Percentiles rank a stretch among this genome's conserved stretches.
Conservation (phyloP, 345 rosid species). For the Diplotaxis tenuifolia region DNA sequence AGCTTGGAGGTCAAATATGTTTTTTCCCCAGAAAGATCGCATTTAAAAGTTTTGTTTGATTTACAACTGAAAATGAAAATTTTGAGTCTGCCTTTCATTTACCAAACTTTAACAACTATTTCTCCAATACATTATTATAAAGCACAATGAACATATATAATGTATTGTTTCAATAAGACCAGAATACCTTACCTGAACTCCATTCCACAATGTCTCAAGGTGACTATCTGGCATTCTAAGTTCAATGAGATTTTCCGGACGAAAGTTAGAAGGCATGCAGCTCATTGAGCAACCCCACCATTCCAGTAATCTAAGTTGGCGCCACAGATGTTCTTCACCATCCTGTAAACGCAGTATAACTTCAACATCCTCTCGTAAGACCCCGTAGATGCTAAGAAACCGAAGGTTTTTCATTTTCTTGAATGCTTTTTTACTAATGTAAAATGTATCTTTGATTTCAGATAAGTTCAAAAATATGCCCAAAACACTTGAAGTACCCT, state of each 20-base stretch:
- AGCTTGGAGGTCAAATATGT: neutral
- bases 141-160: no score
- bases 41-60: no score
- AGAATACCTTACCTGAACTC: neutral
- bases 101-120: no score
- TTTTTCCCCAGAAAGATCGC: no score
- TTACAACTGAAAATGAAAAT: no score
- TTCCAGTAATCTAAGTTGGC: neutral
- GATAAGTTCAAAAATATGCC: slow-evolving; percentile 1
- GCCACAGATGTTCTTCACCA: neutral
- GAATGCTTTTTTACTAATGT: neutral
- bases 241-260: slow-evolving; percentile 2
- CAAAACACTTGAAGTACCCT: neutral
- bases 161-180: no score
- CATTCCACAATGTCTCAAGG: neutral
- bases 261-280: neutral
- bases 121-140: no score
- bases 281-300: neutral
- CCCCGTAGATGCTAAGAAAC: slow-evolving; percentile 1
- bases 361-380: no score
- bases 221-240: slow-evolving; percentile 6
- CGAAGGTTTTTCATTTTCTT: neutral
- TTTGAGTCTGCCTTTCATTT: neutral
- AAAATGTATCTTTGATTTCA: neutral
- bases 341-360: neutral